Evolutionary conservation across 805 yeast species (phyloP).

Genomic region (Yamadazyma endophytica): DNA sequence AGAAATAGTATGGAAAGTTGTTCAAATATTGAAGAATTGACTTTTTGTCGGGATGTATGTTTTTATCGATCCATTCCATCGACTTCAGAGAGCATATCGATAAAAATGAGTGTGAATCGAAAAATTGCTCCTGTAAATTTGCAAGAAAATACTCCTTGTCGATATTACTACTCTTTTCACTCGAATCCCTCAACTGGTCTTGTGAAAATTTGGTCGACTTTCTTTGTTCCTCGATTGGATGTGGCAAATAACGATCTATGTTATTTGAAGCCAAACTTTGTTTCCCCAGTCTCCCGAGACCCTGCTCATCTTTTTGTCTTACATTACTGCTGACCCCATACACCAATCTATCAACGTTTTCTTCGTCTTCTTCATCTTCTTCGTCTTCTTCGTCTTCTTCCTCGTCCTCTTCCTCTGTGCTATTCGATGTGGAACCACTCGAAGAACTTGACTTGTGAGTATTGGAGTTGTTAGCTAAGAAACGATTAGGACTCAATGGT

Average conservation of each 20-base stretch:
- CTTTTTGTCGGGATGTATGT: constrained; percentile 19
- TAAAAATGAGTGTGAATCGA: constrained; percentile 34
- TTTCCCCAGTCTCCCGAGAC: too few relatives aligned
- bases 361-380: constrained; percentile 6
- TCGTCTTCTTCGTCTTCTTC: constrained; percentile 12
- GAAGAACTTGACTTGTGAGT: too few relatives aligned
- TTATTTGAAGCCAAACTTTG: not conserved
- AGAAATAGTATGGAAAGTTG: constrained; percentile 24
- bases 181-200: too few relatives aligned
- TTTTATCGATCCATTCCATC: constrained; percentile 25
- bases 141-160: too few relatives aligned
- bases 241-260: too few relatives aligned
- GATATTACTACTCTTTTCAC: too few relatives aligned
- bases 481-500: too few relatives aligned
- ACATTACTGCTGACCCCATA: not conserved
- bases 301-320: too few relatives aligned
- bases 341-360: not conserved
- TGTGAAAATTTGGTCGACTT: too few relatives aligned
- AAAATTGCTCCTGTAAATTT: constrained; percentile 17
- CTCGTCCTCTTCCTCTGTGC: constrained; percentile 9
- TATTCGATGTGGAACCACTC: not conserved
- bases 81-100: constrained; percentile 32
- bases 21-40: constrained; percentile 21
- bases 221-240: too few relatives aligned
- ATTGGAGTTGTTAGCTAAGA: too few relatives aligned